Evolutionary conservation across 139 green algal genomes (phyloP).

Genomic region (Chlamydomonas asymmetrica): DNA sequence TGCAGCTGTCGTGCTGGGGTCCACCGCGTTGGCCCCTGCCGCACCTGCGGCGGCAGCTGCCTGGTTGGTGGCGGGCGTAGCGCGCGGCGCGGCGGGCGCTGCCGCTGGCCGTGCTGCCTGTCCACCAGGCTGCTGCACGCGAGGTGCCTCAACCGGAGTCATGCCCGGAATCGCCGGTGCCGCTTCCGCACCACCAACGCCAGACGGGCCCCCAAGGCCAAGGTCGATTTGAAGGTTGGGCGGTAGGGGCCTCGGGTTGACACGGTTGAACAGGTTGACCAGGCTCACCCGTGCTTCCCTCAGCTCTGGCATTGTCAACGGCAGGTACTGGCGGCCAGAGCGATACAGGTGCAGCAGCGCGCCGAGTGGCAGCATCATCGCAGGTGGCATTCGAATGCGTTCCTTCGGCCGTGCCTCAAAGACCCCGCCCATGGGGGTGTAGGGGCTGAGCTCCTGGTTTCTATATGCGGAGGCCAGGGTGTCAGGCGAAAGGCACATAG

Average conservation of each 20-base stretch:
- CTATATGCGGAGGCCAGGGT: not conserved
- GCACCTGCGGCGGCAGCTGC: no score
- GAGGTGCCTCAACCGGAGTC: not conserved
- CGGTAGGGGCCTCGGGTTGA: not conserved
- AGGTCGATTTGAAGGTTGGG: not conserved
- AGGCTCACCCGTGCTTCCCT: not conserved
- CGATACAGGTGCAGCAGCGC: conserved; percentile 19
- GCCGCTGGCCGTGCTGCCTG: no score
- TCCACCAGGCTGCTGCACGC: not conserved
- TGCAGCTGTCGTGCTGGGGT: no score
- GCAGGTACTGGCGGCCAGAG: conserved; percentile 20
- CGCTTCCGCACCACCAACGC: no score
- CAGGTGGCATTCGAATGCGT: not conserved
- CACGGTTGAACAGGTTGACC: not conserved
- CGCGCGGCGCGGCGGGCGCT: no score
- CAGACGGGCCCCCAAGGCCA: not conserved
- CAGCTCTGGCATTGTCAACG: not conserved
- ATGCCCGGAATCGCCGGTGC: not conserved
- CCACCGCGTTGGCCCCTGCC: no score
- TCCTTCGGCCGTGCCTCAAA: not conserved
- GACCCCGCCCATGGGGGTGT: not conserved
- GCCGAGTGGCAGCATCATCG: conserved; percentile 10
- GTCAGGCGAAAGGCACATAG: not conserved
- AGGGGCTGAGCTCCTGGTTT: not conserved
- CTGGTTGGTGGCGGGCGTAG: no score